Evolutionary conservation across 352 stramenopile genomes (phyloP).

Genomic region (Phytophthora palmivora): DNA sequence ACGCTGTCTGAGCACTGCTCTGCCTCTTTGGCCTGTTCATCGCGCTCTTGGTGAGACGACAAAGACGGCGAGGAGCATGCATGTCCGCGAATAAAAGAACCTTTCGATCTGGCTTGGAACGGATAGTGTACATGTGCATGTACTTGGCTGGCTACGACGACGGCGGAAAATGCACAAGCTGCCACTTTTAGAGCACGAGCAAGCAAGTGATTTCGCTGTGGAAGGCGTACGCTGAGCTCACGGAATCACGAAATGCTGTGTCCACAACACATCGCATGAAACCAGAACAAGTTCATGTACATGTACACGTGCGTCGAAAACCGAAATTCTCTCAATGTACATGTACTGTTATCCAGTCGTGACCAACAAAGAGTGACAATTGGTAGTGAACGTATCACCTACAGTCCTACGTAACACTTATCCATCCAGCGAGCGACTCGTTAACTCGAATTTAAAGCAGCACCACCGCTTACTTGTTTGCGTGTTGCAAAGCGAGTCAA

Average conservation of each 20-base stretch:
- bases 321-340: conserved; percentile 2
- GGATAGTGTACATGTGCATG: too few relatives aligned
- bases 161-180: conserved; percentile 8
- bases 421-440: not conserved
- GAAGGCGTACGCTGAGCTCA: not conserved
- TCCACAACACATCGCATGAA: conserved; percentile 19
- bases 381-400: conserved; percentile 8
- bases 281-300: not conserved
- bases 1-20: conserved; percentile 16
- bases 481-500: conserved; percentile 2
- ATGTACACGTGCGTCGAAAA: conserved; percentile 17
- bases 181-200: not conserved
- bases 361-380: too few relatives aligned
- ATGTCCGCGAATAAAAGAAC: conserved; percentile 27
- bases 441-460: conserved; percentile 1
- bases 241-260: conserved; percentile 11
- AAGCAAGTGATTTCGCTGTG: conserved; percentile 14
- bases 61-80: conserved; percentile 5
- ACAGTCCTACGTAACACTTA: conserved; percentile 1
- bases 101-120: conserved; percentile 25
- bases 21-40: conserved; percentile 20
- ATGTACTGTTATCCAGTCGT: too few relatives aligned
- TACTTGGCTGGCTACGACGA: conserved; percentile 13
- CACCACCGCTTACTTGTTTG: conserved; percentile 11
- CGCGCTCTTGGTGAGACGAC: conserved; percentile 37